Base-by-base conservation (phyloP, 164 flowering plant species). In the Macadamia integrifolia region DNA sequence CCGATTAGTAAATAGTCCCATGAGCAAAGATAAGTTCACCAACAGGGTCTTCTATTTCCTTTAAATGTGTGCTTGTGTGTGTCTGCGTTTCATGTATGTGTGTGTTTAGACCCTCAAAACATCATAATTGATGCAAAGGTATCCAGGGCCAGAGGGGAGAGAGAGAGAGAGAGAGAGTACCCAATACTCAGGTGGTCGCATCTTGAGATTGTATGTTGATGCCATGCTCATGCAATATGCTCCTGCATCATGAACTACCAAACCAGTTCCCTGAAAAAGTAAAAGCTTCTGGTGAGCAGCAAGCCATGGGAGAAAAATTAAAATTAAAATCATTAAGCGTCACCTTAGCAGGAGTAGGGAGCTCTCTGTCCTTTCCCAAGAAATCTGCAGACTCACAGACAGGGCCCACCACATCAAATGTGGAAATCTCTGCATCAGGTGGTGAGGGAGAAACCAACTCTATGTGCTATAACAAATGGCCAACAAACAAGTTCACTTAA, bases 201-300 rank as follows among this genome's bases (percentile, higher is more conserved):
- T 95, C 83, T 91, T 95, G 73, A 95, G 97, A 79, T 95, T 95
- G 87, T 95, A 95, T 9, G 99, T 92, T 23, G 99, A 95, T 42
- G 98, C 93, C 99, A 92, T 95, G 82, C 99, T 92, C 99, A 95
- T 95, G 88, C 99, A 95, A 80, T 95, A 92, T 55, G 99, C 98
- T 71, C 99, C 99, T 1, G 99, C 98, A 78, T 95, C 99, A 76
- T 92, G 98, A 76, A 95, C 98, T 43, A 95, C 99, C 66, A 95
- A 72, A 40, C 98, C 97, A 69, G 91, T 75, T 50, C 98, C 98
- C 98, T 95, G 78, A 64, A 81, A 76, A 74, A 57, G 8, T 43
- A 60, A 23, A 28, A 59, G 9, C 52, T 44, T 55, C 10, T 23
- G 13, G 42, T 61, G 55, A 68, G 69, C 68, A 71, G 15, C 60